A percentile compares a stretch with the other conserved stretches of the same genome.
phyloP scores from a whole-genome alignment of 1,139 yeast species.

The Candida sp. region DNA sequence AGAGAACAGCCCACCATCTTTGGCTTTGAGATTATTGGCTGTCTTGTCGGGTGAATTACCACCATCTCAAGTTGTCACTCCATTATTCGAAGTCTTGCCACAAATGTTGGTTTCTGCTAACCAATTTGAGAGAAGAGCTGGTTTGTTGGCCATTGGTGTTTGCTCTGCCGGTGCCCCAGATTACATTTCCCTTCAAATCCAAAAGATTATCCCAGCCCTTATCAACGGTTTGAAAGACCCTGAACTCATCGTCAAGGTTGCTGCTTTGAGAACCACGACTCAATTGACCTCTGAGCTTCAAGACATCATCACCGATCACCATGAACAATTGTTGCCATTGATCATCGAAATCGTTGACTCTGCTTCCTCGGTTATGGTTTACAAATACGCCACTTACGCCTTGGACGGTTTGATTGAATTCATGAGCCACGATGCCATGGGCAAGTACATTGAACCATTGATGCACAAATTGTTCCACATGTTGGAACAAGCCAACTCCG shows the following conservation, averaged over 20 bases:
- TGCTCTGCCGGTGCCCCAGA: conserved; percentile 96
- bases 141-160: conserved; percentile 79
- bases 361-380: conserved; percentile 82
- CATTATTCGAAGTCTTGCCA: conserved; percentile 74
- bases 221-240: conserved; percentile 79
- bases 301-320: conserved; percentile 82
- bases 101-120: conserved; percentile 64
- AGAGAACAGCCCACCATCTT: conserved; percentile 78
- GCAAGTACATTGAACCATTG: conserved; percentile 81
- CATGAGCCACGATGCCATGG: conserved; percentile 86
- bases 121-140: conserved; percentile 87
- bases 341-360: conserved; percentile 87
- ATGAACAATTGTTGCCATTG: conserved; percentile 81
- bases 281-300: conserved; percentile 85
- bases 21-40: conserved; percentile 83
- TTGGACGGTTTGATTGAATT: conserved; percentile 92
- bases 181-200: conserved; percentile 76
- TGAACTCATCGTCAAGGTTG: conserved; percentile 79
- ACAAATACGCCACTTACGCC: conserved; percentile 90
- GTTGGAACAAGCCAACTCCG: conserved; percentile 70
- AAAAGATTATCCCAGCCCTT: conserved; percentile 73
- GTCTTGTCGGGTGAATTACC: conserved; percentile 85
- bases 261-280: conserved; percentile 84
- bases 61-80: conserved; percentile 87
- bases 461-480: conserved; percentile 89